Conservation (phyloP, 2,329 filamentous ascomycete genomes). For the Hypoxylon sp. region DNA sequence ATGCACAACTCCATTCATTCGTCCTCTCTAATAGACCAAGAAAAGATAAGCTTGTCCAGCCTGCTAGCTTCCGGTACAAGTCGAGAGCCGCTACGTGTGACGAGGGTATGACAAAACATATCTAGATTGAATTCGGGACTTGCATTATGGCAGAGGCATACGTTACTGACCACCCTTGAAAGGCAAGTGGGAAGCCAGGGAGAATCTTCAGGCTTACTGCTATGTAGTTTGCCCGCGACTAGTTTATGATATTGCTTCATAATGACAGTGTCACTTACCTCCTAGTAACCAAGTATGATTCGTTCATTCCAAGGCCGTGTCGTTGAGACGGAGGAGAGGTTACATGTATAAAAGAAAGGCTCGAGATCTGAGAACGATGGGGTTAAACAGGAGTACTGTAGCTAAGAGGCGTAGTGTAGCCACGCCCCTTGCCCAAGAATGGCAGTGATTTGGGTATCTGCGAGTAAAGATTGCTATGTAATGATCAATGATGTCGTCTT, state of each 20-base stretch:
- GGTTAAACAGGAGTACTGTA: neutral
- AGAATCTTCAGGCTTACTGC: neutral
- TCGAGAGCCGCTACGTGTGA: neutral
- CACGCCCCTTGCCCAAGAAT: too few species aligned
- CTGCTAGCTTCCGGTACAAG: neutral
- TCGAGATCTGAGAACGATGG: neutral
- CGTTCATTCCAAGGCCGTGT: neutral
- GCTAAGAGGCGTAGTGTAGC: neutral
- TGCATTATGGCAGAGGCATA: constrained; percentile 2
- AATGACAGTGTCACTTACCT: neutral
- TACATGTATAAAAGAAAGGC: neutral
- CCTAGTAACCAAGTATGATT: neutral
- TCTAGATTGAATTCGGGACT: constrained; percentile 4
- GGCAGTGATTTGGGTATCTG: neutral
- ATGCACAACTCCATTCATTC: constrained; percentile 3
- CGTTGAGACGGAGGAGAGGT: neutral
- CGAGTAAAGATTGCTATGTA: neutral
- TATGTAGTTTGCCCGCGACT: neutral
- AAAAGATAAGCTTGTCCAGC: neutral
- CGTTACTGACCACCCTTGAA: neutral
- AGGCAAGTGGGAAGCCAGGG: constrained; percentile 4
- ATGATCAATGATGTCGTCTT: neutral
- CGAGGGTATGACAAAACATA: constrained; percentile 1
- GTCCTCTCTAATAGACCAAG: constrained; percentile 6
- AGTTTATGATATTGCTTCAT: neutral